Evolutionary conservation across 306 rosid species (phyloP), one percentile per base, ranked within the genome.

Genomic region (Vigna mungo): DNA sequence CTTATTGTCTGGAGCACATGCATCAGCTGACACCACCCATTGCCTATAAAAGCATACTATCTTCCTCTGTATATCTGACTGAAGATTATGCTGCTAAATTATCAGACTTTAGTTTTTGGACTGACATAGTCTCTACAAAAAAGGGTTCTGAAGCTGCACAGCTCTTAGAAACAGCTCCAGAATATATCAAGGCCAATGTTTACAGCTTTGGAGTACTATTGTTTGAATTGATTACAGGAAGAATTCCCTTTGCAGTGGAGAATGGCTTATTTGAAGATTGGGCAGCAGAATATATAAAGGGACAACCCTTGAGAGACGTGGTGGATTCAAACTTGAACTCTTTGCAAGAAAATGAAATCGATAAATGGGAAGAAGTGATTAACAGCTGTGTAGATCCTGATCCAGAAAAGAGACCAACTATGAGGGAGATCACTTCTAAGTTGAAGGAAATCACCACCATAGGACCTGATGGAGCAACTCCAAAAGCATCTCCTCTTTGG

Each of bases 1-100:
- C 96, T 32, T 95, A 90, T 78, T 92, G 97, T 74, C 83, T 95
- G n/a, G 96, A 95, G 68, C 87, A 95, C 76, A 80, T 92, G 82
- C 98, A 92, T 87, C 83, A 88, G 52, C 85, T 89, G 71, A 82
- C 79, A 66, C 97, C 97, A 63, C 96, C 97, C 9, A 74, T 87
- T 67, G 47, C 71, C 20, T 91, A 83, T 36, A 80, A 75, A 77
- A 86, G 85, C 84, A 85, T 95, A 52, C 81, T 74, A 16, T 92
- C 98, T 56, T 91, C 96, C 7, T 83, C 93, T 23, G 82, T 95
- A 65, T 90, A 87, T 81, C 87, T 95, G 15, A 90, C 98, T 0
- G 98, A 95, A 86, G 98, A 95, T 71, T 90, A 89, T 11, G 98
- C 98, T 5, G 95, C 97, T 37, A 91, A 95, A 72, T 15, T 92